A percentile compares a stretch with the other conserved stretches of the same genome.
Evolutionary conservation across 1,139 yeast genomes (phyloP).

Genomic region (Magnusiomyces ingens): DNA sequence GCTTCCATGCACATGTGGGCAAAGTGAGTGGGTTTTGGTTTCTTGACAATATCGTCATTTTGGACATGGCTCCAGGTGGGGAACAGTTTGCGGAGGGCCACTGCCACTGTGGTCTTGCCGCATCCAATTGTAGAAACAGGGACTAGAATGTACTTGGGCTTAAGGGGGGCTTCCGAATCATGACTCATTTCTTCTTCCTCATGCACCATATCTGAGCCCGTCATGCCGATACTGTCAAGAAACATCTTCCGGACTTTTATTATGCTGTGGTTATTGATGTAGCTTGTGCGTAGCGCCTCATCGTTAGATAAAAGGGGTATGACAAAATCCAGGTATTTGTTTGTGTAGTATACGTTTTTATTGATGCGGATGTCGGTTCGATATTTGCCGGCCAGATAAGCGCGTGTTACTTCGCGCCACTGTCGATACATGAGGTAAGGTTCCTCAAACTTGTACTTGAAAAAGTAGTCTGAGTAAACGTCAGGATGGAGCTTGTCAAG

Average conservation of each 20-base stretch:
- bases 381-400: slow-evolving; percentile 43
- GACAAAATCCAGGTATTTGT: slow-evolving; percentile 63
- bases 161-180: slow-evolving; percentile 5
- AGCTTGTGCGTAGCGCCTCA: slow-evolving; percentile 41
- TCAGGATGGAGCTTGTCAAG: background rate
- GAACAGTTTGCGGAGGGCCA: slow-evolving; percentile 50
- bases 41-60: slow-evolving; percentile 64
- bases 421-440: slow-evolving; percentile 88
- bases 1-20: slow-evolving; percentile 39
- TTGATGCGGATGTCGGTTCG: slow-evolving; percentile 41
- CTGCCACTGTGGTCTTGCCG: slow-evolving; percentile 84
- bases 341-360: slow-evolving; percentile 54
- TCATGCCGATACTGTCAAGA: slow-evolving; percentile 42
- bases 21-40: slow-evolving; percentile 38
- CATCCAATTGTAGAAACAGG: slow-evolving; percentile 92
- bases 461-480: slow-evolving; percentile 51
- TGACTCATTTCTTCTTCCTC: slow-evolving; percentile 10
- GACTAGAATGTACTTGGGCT: slow-evolving; percentile 53
- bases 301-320: slow-evolving; percentile 43
- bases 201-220: slow-evolving; percentile 39
- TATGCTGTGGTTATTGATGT: slow-evolving; percentile 59
- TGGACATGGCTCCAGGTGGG: slow-evolving; percentile 75
- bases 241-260: slow-evolving; percentile 62
- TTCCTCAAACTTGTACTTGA: slow-evolving; percentile 90
- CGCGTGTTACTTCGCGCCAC: slow-evolving; percentile 79